phyloP scores from a whole-genome alignment of 768 basidiomycete species.

The Tulasnella sp. region DNA sequence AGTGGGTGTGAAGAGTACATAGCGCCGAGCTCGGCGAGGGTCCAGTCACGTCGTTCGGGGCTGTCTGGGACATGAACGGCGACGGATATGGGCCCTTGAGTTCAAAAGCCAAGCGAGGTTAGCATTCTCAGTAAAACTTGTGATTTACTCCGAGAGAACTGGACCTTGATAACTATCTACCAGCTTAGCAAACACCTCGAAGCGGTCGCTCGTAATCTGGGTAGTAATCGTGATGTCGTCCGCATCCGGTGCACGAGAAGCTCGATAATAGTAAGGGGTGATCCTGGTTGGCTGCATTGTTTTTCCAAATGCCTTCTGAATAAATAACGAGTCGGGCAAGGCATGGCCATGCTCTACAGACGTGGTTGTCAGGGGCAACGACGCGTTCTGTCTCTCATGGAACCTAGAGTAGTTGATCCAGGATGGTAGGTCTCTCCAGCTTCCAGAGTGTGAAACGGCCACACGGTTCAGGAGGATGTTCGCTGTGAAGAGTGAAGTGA shows the following conservation, averaged over 20 bases:
- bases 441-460: not conserved
- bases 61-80: constrained; percentile 64
- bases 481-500: not conserved
- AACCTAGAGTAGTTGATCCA: not conserved
- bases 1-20: constrained; percentile 59
- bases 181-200: constrained; percentile 62
- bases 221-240: constrained; percentile 82
- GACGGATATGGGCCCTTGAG: constrained; percentile 72
- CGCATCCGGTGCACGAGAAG: constrained; percentile 44
- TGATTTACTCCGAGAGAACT: constrained; percentile 18
- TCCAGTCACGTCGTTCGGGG: constrained; percentile 30
- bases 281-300: constrained; percentile 68
- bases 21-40: constrained; percentile 55
- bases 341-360: not conserved
- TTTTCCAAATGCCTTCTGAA: constrained; percentile 62
- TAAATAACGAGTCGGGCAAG: constrained; percentile 37
- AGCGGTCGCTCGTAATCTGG: constrained; percentile 70
- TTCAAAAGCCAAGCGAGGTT: not conserved
- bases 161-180: constrained; percentile 69
- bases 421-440: not conserved
- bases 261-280: constrained; percentile 74
- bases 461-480: not conserved
- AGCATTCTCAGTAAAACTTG: not conserved
- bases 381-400: not conserved
- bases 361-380: not conserved